Evolutionary conservation across 495 filamentous ascomycete genomes (phyloP).

Genomic region (Margaritispora aquatica): DNA sequence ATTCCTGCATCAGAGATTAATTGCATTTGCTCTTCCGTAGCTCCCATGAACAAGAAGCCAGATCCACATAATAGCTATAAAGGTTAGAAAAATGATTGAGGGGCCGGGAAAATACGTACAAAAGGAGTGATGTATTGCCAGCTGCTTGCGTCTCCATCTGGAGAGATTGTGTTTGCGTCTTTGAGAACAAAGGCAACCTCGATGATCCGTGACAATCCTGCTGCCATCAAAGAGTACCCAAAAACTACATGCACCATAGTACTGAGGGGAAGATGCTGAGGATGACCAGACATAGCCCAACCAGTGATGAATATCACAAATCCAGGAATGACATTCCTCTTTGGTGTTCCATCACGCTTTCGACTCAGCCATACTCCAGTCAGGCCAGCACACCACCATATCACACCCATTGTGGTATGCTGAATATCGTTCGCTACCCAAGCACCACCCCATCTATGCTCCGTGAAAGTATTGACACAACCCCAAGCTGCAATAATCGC

Average conservation of each 20-base stretch:
- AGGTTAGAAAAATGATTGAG: background rate
- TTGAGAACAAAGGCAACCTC: conserved; percentile 84
- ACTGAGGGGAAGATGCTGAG: conserved; percentile 74
- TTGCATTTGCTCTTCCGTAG: conserved; percentile 91
- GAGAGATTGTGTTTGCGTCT: conserved; percentile 55
- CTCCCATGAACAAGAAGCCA: conserved; percentile 95
- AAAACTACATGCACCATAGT: conserved; percentile 90
- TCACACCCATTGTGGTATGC: conserved; percentile 93
- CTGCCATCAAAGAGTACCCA: conserved; percentile 92
- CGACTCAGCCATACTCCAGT: conserved; percentile 88
- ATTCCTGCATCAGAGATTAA: conserved; percentile 66
- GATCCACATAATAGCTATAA: conserved; percentile 84
- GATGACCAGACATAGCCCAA: conserved; percentile 89
- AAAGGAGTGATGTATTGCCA: conserved; percentile 92
- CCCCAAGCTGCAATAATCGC: conserved; percentile 89
- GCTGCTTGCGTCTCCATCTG: conserved; percentile 63
- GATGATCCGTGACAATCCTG: conserved; percentile 75
- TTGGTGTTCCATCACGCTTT: conserved; percentile 73
- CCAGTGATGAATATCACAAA: conserved; percentile 88
- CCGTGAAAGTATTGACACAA: conserved; percentile 95
- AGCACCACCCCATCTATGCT: conserved; percentile 82
- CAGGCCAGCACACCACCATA: conserved; percentile 94
- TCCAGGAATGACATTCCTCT: conserved; percentile 87
- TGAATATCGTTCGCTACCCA: conserved; percentile 98
- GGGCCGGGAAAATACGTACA: conserved; percentile 47